These are phyloP conservation scores for Cyberlindnera bimundalis DNA, from an alignment of 805 yeast genomes.

Conservation along the genomic window DNA sequence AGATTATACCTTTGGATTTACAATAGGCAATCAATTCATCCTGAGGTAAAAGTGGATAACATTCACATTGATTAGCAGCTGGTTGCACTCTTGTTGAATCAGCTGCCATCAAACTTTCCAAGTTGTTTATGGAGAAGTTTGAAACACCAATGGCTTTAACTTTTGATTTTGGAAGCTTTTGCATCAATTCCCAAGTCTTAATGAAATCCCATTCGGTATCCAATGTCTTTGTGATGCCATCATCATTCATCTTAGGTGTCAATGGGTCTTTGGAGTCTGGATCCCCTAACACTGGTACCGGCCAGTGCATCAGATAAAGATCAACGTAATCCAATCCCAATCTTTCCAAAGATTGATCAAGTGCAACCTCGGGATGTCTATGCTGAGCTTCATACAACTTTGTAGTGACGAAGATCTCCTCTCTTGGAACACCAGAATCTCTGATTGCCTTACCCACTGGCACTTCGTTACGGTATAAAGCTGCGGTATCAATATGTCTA, in stretches of 20 bases:
- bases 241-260: conserved; percentile 3
- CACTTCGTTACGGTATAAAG: conserved; percentile 48
- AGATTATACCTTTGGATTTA: conserved; percentile 16
- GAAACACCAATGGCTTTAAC: conserved; percentile 22
- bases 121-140: conserved; percentile 17
- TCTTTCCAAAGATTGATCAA: conserved; percentile 55
- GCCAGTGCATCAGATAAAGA: conserved; percentile 50
- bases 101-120: conserved; percentile 12
- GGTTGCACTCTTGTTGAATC: conserved; percentile 13
- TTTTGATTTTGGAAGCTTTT: conserved; percentile 13
- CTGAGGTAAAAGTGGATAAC: conserved; percentile 21
- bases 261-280: conserved; percentile 5
- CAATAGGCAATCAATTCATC: conserved; percentile 15
- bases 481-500: conserved; percentile 63
- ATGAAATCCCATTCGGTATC: conserved; percentile 53
- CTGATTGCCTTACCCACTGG: conserved; percentile 53
- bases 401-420: conserved; percentile 65
- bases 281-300: conserved; percentile 1
- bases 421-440: conserved; percentile 55
- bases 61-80: conserved; percentile 21
- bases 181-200: conserved; percentile 21
- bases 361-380: conserved; percentile 45
- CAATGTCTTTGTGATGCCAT: not conserved
- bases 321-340: conserved; percentile 75
- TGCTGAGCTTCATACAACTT: conserved; percentile 52